Evolutionary conservation across 2,329 filamentous ascomycete genomes (phyloP).

Genomic region (Phoma sp.): DNA sequence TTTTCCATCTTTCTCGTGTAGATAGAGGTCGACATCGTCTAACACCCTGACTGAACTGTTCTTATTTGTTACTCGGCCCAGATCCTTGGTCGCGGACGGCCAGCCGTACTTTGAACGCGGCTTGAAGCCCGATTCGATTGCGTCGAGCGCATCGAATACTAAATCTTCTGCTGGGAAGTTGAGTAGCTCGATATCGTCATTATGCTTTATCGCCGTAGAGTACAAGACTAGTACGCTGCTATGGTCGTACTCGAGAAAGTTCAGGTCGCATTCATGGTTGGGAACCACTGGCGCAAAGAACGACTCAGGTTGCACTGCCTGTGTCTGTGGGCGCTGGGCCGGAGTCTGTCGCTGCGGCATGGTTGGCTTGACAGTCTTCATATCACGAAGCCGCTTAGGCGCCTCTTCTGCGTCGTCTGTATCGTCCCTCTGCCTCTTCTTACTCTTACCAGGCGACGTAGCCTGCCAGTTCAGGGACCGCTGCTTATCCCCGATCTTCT

Average conservation of each 20-base stretch:
- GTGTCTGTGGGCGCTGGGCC: background rate
- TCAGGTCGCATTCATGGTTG: conserved; percentile 5
- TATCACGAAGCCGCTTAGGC: background rate
- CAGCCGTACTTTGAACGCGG: background rate
- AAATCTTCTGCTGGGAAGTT: conserved; percentile 9
- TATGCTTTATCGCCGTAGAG: conserved; percentile 16
- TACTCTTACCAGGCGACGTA: background rate
- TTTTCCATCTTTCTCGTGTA: conserved; percentile 10
- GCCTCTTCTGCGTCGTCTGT: too few species aligned
- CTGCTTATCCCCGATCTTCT: background rate
- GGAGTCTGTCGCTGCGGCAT: background rate
- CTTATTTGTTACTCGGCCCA: conserved; percentile 16
- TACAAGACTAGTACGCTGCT: conserved; percentile 25
- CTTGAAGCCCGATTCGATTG: conserved; percentile 11
- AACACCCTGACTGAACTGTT: conserved; percentile 12
- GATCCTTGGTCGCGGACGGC: conserved; percentile 1
- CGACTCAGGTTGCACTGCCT: background rate
- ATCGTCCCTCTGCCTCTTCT: background rate
- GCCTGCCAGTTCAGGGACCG: fast-evolving
- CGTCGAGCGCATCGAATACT: conserved; percentile 7
- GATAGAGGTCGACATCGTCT: conserved; percentile 27
- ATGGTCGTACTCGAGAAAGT: conserved; percentile 14
- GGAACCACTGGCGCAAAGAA: conserved; percentile 4
- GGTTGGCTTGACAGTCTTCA: background rate
- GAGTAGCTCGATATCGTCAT: background rate